Evolutionary conservation across 2,329 filamentous ascomycete species (phyloP).

Genomic region (Chaetomiaceae sp.): DNA sequence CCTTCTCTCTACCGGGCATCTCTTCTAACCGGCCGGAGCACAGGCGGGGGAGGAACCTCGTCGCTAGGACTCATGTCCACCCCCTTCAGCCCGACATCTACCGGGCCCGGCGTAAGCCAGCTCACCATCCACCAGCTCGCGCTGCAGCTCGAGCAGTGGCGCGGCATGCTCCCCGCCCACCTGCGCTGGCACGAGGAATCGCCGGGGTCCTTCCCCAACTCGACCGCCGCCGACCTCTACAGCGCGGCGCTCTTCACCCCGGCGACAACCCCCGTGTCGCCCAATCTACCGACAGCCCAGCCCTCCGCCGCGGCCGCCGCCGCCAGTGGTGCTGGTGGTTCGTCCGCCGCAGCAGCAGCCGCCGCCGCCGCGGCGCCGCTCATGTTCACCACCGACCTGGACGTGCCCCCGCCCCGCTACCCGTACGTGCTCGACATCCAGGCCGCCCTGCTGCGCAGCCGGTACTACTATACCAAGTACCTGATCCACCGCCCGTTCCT

Average conservation of each 20-base stretch:
- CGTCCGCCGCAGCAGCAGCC: no score
- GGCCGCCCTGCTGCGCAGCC: slow-evolving; percentile 49
- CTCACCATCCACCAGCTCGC: slow-evolving; percentile 45
- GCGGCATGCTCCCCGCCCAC: slow-evolving; percentile 45
- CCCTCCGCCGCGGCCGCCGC: no score
- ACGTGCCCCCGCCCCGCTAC: slow-evolving; percentile 39
- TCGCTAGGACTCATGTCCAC: background rate
- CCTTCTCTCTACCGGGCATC: background rate
- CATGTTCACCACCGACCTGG: slow-evolving; percentile 44
- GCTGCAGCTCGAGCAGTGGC: slow-evolving; percentile 52
- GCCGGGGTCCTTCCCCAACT: slow-evolving; percentile 36
- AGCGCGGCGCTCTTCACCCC: slow-evolving; percentile 10
- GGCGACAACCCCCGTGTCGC: slow-evolving; percentile 19
- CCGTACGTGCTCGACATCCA: slow-evolving; percentile 50
- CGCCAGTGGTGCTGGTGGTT: no score
- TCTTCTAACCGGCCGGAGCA: background rate
- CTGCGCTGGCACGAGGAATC: slow-evolving; percentile 54
- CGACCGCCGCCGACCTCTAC: slow-evolving; percentile 23
- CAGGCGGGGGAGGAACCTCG: background rate
- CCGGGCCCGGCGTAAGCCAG: slow-evolving; percentile 22
- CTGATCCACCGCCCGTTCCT: slow-evolving; percentile 53
- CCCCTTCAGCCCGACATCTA: slow-evolving; percentile 9
- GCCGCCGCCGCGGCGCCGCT: slow-evolving; percentile 27
- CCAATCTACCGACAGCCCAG: slow-evolving; percentile 23
- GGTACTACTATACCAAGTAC: slow-evolving; percentile 54